Conservation (phyloP, 2,329 filamentous ascomycete genomes). For the Aureobasidium sp. region DNA sequence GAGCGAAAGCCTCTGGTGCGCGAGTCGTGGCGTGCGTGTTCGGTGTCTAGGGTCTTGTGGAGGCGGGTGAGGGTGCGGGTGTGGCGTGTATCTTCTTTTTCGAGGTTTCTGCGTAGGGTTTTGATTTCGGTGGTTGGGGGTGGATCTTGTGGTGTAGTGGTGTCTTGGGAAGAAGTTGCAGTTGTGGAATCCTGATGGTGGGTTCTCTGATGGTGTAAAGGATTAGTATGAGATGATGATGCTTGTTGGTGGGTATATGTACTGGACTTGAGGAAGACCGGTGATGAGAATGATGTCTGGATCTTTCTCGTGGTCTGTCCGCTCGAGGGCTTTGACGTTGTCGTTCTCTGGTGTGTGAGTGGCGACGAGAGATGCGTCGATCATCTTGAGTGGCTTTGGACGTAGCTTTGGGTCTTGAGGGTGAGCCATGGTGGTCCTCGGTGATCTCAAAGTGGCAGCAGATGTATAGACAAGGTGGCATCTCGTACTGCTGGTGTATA, state of each 20-base stretch:
- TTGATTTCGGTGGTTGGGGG: background rate
- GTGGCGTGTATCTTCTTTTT: background rate
- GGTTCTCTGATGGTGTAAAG: background rate
- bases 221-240: background rate
- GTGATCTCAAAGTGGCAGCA: slow-evolving; percentile 11
- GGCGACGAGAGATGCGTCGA: background rate
- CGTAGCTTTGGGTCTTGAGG: background rate
- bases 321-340: background rate
- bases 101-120: background rate
- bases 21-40: background rate
- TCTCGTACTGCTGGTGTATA: background rate
- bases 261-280: background rate
- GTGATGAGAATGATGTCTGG: background rate
- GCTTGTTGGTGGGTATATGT: background rate
- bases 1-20: background rate
- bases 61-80: background rate
- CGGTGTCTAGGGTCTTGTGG: background rate
- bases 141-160: background rate
- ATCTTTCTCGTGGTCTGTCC: background rate
- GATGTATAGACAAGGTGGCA: slow-evolving; percentile 2
- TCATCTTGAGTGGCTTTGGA: background rate
- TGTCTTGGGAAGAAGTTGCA: background rate
- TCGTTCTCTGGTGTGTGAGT: background rate
- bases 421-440: background rate
- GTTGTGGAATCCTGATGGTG: background rate